Evolutionary conservation across 139 green algal genomes (phyloP).

Genomic region (Marvania coccoides): DNA sequence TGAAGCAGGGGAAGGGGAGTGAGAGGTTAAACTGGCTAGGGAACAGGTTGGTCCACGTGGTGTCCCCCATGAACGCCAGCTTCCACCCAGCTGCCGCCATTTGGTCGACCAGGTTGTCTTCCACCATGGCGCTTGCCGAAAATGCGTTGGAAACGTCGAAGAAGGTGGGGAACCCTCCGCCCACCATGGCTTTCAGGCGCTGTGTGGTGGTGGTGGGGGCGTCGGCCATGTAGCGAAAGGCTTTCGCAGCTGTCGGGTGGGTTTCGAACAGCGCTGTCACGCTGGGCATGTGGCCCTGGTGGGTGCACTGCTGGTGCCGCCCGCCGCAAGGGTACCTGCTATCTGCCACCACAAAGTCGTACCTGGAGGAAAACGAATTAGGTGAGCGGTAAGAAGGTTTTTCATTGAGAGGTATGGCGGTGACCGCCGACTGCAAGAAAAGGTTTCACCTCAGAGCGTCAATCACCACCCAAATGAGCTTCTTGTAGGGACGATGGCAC

Average conservation of each 20-base stretch:
- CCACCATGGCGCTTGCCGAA: conserved; percentile 54
- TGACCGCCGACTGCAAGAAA: conserved; percentile 3
- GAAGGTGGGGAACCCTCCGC: conserved; percentile 88
- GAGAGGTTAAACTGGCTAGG: conserved; percentile 41
- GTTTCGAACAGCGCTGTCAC: neutral
- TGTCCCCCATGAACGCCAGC: conserved; percentile 76
- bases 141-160: conserved; percentile 87
- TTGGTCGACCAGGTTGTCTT: conserved; percentile 91
- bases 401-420: neutral
- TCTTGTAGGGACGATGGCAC: conserved; percentile 24
- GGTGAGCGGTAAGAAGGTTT: neutral
- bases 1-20: conserved; percentile 82
- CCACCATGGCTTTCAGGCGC: conserved; percentile 71
- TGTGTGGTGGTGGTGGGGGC: conserved; percentile 90
- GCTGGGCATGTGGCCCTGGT: conserved; percentile 26
- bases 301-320: neutral
- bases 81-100: conserved; percentile 38
- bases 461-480: conserved; percentile 62
- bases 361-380: conserved; percentile 6
- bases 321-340: conserved; percentile 12
- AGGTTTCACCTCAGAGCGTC: conserved; percentile 76
- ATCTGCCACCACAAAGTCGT: conserved; percentile 28
- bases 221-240: conserved; percentile 73
- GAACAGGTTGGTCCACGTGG: conserved; percentile 88
- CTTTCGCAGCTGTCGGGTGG: neutral